phyloP scores from a whole-genome alignment of 139 green algal genomes.

The Micractinium conductrix region DNA sequence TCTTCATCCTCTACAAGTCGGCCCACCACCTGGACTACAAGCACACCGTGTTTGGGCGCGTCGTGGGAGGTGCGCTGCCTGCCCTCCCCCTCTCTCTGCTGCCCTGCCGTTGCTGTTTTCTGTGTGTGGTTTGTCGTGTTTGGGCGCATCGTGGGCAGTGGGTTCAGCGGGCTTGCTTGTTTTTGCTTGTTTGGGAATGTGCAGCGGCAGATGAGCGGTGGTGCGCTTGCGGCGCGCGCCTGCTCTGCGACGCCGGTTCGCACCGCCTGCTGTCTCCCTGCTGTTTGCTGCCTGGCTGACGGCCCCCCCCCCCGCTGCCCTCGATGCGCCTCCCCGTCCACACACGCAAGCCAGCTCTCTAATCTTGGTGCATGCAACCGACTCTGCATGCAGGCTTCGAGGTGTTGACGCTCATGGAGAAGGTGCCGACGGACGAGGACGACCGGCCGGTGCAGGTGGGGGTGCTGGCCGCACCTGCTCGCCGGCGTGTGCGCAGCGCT shows the following conservation, averaged over 20 bases:
- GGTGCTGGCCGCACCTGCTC: background rate
- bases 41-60: conserved; percentile 88
- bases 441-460: conserved; percentile 72
- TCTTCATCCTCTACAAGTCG: conserved; percentile 90
- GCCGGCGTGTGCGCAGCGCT: background rate
- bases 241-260: no score
- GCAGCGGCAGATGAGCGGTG: background rate
- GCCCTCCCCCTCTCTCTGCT: background rate
- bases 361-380: no score
- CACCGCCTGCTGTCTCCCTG: no score
- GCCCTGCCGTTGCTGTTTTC: background rate
- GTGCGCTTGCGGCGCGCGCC: background rate
- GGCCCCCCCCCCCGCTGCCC: background rate
- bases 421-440: conserved; percentile 79
- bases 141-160: no score
- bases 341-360: no score
- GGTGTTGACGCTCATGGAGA: conserved; percentile 86
- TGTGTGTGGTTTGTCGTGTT: no score
- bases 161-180: no score
- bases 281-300: background rate
- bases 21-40: conserved; percentile 95
- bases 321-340: no score
- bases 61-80: conserved; percentile 71
- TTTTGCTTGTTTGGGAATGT: no score
- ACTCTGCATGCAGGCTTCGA: conserved; percentile 73